Evolutionary conservation across 257 asterid species (phyloP).

Genomic region (Primulina huaijiensis): DNA sequence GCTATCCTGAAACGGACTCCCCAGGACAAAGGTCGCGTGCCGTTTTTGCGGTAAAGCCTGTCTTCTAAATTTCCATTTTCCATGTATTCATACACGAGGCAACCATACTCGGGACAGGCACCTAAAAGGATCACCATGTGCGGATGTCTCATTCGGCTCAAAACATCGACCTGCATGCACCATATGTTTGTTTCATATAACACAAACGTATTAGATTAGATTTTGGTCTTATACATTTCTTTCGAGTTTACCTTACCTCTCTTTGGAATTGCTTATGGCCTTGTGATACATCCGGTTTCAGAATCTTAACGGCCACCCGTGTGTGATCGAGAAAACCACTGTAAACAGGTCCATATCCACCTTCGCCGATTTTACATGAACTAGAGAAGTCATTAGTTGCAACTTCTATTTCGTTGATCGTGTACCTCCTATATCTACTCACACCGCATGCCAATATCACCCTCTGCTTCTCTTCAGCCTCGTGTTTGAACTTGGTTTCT

Average conservation of each 20-base stretch:
- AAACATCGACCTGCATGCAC: slow-evolving; percentile 68
- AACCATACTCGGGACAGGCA: slow-evolving; percentile 91
- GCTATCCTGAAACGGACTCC: slow-evolving; percentile 72
- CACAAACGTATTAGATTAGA: no score
- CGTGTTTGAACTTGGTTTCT: slow-evolving; percentile 50
- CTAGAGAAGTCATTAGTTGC: slow-evolving; percentile 67
- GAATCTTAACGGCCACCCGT: slow-evolving; percentile 83
- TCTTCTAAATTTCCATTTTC: slow-evolving; percentile 87
- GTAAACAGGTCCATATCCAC: slow-evolving; percentile 27
- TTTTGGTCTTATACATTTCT: no score
- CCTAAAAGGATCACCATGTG: slow-evolving; percentile 90
- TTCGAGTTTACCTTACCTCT: slow-evolving; percentile 48
- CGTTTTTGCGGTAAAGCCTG: slow-evolving; percentile 53
- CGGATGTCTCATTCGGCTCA: slow-evolving; percentile 87
- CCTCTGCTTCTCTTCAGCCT: slow-evolving; percentile 60
- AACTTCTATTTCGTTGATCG: slow-evolving; percentile 56
- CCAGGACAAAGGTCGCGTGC: slow-evolving; percentile 61
- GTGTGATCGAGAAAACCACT: slow-evolving; percentile 73
- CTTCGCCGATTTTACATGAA: slow-evolving; percentile 73
- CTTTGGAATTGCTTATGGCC: slow-evolving; percentile 76
- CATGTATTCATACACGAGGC: slow-evolving; percentile 92
- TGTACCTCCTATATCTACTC: slow-evolving; percentile 51
- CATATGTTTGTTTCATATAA: neutral
- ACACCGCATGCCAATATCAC: slow-evolving; percentile 44
- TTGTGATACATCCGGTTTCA: slow-evolving; percentile 70